Percentiles rank a stretch among this genome's conserved stretches.
Evolutionary conservation across 441 rosid genomes (phyloP).

Genomic region (Pelargonium hybrid): DNA sequence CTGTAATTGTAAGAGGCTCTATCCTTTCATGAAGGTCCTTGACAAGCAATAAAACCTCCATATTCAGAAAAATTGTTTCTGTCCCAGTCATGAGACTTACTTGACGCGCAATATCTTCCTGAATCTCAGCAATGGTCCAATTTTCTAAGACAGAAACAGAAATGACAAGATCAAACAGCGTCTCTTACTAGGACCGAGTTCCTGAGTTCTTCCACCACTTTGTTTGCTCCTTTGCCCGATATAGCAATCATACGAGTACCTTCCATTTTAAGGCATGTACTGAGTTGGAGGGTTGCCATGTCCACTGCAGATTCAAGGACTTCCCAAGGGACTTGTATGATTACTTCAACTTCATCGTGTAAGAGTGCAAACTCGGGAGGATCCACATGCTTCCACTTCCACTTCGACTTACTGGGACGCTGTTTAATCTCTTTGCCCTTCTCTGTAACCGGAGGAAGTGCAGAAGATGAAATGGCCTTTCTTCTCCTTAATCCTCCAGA

Average conservation of each 20-base stretch:
- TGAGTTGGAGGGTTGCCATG: not conserved
- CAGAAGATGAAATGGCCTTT: too few species aligned
- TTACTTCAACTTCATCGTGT: too few species aligned
- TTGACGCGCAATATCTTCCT: not conserved
- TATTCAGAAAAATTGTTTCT: not conserved
- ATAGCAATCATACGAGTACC: not conserved
- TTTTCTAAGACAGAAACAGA: not conserved
- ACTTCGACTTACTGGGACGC: too few species aligned
- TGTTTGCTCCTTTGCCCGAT: not conserved
- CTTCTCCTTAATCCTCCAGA: too few species aligned
- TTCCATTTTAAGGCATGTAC: not conserved
- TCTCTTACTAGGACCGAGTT: not conserved
- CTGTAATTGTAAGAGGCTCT: not conserved
- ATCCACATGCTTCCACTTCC: too few species aligned
- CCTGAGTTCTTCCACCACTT: not conserved
- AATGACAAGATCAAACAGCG: not conserved
- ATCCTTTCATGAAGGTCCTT: not conserved
- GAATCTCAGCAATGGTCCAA: not conserved
- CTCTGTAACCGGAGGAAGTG: too few species aligned
- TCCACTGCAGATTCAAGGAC: not conserved
- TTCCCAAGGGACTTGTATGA: not conserved
- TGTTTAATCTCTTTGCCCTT: too few species aligned
- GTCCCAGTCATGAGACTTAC: too few species aligned
- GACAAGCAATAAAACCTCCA: not conserved
- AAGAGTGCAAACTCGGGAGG: too few species aligned